These are phyloP conservation scores for Isoetes taiwanensis DNA, from an alignment of 75 land plant species.

Conservation along the genomic window DNA sequence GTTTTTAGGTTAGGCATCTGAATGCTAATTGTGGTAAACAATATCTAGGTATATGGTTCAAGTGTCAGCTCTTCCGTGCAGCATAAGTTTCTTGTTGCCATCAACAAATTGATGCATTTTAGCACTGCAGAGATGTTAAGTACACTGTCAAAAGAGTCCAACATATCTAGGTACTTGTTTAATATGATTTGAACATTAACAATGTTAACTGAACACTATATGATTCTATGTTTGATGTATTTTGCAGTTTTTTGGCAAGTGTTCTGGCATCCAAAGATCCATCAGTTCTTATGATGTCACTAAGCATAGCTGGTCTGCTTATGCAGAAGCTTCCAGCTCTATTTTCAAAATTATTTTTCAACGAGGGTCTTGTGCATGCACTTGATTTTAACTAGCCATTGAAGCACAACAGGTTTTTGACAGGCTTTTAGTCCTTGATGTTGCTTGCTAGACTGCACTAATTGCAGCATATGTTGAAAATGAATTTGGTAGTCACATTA, in stretches of 20 bases:
- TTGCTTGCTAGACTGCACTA: too few species aligned
- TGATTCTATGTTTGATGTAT: neutral
- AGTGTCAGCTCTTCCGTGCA: constrained; percentile 81
- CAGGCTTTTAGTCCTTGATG: too few species aligned
- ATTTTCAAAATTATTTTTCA: constrained; percentile 74
- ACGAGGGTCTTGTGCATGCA: constrained; percentile 97
- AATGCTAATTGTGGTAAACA: too few species aligned
- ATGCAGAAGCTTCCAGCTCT: constrained; percentile 87
- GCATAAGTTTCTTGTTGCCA: constrained; percentile 75
- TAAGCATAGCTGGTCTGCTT: constrained; percentile 82
- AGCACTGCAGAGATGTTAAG: constrained; percentile 74
- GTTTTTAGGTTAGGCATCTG: too few species aligned
- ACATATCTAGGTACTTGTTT: constrained; percentile 64
- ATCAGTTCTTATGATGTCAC: constrained; percentile 59
- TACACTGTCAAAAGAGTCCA: constrained; percentile 43
- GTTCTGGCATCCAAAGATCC: constrained; percentile 88
- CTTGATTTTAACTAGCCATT: too few species aligned
- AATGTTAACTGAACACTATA: neutral
- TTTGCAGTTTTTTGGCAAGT: constrained; percentile 72
- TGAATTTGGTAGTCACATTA: too few species aligned
- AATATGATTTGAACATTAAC: neutral
- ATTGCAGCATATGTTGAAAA: too few species aligned
- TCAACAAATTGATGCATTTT: constrained; percentile 78
- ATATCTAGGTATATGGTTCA: constrained; percentile 94
- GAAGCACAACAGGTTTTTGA: too few species aligned